Percentiles rank a stretch among this genome's conserved stretches.
These are phyloP conservation scores for Cetraspora pellucida DNA, from an alignment of 192 early-diverging fungal genomes.

Conservation along the genomic window DNA sequence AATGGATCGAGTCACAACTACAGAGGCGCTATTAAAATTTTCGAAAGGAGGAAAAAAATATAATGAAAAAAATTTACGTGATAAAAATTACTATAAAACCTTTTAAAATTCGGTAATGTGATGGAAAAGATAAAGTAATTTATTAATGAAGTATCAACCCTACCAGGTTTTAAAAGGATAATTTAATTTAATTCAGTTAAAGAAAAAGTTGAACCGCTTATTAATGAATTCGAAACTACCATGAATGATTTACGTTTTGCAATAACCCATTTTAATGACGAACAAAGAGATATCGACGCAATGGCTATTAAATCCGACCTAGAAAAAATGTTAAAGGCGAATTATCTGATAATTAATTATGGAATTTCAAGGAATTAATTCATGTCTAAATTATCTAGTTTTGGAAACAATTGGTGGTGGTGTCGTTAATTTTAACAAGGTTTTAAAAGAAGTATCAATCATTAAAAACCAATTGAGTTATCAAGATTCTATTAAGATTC, in stretches of 20 bases:
- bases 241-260: slow-evolving; percentile 8
- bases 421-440: neutral
- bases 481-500: neutral
- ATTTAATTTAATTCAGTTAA: neutral
- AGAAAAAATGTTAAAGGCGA: neutral
- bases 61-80: neutral
- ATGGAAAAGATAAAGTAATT: slow-evolving; percentile 19
- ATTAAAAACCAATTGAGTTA: neutral
- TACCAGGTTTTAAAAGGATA: slow-evolving; percentile 16
- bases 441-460: slow-evolving; percentile 6
- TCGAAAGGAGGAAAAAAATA: slow-evolving; percentile 5
- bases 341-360: neutral
- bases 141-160: neutral
- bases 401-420: neutral
- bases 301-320: neutral
- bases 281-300: slow-evolving; percentile 11
- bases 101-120: neutral
- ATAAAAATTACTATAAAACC: neutral
- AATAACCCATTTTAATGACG: neutral
- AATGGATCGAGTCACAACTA: neutral
- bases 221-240: slow-evolving; percentile 9
- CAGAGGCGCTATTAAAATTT: slow-evolving; percentile 1
- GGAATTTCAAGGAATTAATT: neutral
- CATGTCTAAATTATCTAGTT: neutral
- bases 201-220: neutral